Conservation (phyloP, 176 grass and related monocot species). For the Rhynchospora pubera region DNA sequence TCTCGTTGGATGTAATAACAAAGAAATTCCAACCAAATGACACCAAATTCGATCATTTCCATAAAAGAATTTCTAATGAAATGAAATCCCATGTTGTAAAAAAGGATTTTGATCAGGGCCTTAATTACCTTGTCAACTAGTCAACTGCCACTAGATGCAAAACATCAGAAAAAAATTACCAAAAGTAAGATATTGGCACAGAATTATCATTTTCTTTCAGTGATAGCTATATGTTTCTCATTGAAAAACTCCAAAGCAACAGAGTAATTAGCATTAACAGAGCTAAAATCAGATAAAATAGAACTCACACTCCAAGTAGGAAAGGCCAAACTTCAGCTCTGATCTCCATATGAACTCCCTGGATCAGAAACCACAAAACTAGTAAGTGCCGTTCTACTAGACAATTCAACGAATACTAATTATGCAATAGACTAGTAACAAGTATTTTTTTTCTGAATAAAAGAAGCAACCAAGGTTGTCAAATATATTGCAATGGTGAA, state of each 20-base stretch:
- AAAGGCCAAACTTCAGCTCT: slow-evolving; percentile 86
- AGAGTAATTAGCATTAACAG: background rate
- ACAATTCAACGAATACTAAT: background rate
- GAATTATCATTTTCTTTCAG: background rate
- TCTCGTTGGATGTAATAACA: too few relatives aligned
- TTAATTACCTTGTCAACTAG: background rate
- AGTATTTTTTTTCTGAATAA: too few relatives aligned
- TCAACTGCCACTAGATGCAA: background rate
- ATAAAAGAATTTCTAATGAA: too few relatives aligned
- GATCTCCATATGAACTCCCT: slow-evolving; percentile 75
- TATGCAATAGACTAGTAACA: background rate
- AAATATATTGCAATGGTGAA: too few relatives aligned
- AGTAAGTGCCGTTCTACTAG: background rate
- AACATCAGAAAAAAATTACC: background rate
- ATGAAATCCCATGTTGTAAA: too few relatives aligned
- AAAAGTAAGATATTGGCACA: background rate
- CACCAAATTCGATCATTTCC: too few relatives aligned
- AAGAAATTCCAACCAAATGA: too few relatives aligned
- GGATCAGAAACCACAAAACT: slow-evolving; percentile 17
- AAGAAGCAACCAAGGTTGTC: too few relatives aligned
- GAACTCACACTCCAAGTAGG: slow-evolving; percentile 80
- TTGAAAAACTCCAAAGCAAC: background rate
- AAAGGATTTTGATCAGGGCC: too few relatives aligned
- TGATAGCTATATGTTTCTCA: background rate
- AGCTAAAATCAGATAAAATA: background rate